Evolutionary conservation across 441 rosid genomes (phyloP).

Genomic region (Raphanus hybrid): DNA sequence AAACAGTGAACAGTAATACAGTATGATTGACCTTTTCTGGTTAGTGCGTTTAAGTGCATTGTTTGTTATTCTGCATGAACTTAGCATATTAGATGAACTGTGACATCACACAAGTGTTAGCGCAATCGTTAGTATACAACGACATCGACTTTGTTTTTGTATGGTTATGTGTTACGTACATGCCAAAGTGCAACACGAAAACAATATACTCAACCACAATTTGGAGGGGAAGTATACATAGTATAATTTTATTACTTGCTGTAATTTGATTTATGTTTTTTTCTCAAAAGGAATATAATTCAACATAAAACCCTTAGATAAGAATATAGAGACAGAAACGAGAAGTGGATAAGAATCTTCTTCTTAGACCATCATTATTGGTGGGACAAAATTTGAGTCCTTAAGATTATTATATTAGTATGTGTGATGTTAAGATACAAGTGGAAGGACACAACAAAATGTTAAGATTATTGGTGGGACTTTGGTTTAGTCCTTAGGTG

Average conservation of each 20-base stretch:
- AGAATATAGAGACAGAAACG: background rate
- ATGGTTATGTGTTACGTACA: background rate
- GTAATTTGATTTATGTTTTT: background rate
- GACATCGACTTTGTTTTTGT: background rate
- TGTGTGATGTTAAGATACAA: too few species aligned
- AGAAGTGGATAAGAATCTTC: conserved; percentile 41
- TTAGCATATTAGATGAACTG: background rate
- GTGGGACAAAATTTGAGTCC: too few species aligned
- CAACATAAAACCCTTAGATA: background rate
- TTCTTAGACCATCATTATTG: background rate
- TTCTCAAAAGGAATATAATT: background rate
- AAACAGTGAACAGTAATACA: background rate
- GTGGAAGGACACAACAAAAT: too few species aligned
- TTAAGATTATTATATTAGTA: too few species aligned
- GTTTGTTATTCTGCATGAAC: background rate
- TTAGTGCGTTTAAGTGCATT: background rate
- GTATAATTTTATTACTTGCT: background rate
- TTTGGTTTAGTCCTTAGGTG: too few species aligned
- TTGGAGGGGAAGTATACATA: background rate
- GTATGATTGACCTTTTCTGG: conserved; percentile 3
- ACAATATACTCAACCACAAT: background rate
- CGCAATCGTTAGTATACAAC: background rate
- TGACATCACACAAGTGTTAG: background rate
- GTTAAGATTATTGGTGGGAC: too few species aligned
- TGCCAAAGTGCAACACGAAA: background rate